Evolutionary conservation across 2,329 filamentous ascomycete genomes (phyloP), one percentile per base, ranked within the genome.

Genomic region (Juglanconis oblonga): DNA sequence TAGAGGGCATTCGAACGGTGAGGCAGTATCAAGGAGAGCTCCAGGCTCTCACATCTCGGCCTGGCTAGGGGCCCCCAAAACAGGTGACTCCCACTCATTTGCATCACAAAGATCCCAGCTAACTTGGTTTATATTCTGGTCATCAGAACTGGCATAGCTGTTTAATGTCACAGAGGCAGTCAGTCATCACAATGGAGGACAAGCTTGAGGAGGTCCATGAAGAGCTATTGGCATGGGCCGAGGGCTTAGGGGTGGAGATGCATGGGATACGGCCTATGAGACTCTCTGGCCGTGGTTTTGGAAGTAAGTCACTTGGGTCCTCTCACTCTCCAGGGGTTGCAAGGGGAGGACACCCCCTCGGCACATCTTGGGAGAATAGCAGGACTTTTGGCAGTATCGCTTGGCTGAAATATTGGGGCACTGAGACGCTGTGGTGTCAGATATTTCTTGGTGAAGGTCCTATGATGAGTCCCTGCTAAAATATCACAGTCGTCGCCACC

Each of bases 251-350:
- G 13, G 82, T 96, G 33, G 74, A 81, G 40, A 82, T 92, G 65
- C 80, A 88, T 67, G 87, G 87, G 33, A 85, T 96, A 52, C 77
- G 78, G 2, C 87, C 91, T 5, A 81, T 85, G 45, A 78, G 78
- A 44, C 86, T 96, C 14, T 83, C 87, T 5, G 89, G 87, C 1
- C 82, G 89, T 57, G 92, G 92, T 33, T 82, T 95, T 56, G 92
- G 93, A 51, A 54, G 61, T 55, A 35, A 63, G 61, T 57, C 29
- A 11, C 3, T 4, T 45, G 13, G 11, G 10, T 11, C 29, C 11
- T 51, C 10, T 17, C 9, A 11, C 7, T 38, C 35, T 38, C 35
- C 35, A 8, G 35, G 8, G 35, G 3, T 6, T 5, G 13, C 44
- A 17, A 17, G 14, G 10, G 14, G 40, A 10, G 14, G 13, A 3